Evolutionary conservation across 441 rosid species (phyloP).

Genomic region (Hypseocharis bilobata): DNA sequence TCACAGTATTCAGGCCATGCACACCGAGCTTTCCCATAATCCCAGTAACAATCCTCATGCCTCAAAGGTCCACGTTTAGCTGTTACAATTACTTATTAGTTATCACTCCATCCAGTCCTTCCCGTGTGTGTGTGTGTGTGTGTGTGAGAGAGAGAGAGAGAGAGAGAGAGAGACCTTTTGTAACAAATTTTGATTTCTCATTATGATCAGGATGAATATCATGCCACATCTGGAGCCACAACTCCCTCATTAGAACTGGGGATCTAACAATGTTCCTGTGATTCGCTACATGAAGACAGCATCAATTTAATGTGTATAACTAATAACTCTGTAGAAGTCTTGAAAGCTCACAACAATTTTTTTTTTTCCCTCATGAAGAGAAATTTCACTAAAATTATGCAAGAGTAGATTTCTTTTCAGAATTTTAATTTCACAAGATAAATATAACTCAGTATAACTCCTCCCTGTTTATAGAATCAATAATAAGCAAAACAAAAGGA

Average conservation of each 20-base stretch:
- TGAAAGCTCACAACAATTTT: background rate
- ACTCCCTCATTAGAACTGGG: slow-evolving; percentile 82
- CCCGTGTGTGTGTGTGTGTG: background rate
- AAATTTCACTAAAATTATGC: no score
- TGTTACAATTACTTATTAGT: slow-evolving; percentile 10
- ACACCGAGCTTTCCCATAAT: slow-evolving; percentile 91
- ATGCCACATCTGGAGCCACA: slow-evolving; percentile 99
- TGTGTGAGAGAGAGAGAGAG: background rate
- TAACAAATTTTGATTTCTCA: slow-evolving; percentile 56
- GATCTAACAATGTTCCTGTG: slow-evolving; percentile 91
- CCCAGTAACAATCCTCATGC: slow-evolving; percentile 91
- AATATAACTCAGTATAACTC: no score
- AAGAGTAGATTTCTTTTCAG: no score
- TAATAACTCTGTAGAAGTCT: slow-evolving; percentile 1
- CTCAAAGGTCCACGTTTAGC: slow-evolving; percentile 89
- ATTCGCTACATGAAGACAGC: slow-evolving; percentile 55
- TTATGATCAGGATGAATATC: slow-evolving; percentile 48
- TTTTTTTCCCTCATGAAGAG: background rate
- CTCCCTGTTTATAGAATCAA: no score
- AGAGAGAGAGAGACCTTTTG: slow-evolving; percentile 48
- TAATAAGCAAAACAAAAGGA: no score
- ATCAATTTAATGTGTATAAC: slow-evolving; percentile 20
- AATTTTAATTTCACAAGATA: background rate
- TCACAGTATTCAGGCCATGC: slow-evolving; percentile 88
- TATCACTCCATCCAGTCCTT: background rate